These are phyloP conservation scores for Cytospora leucostoma DNA, from an alignment of 2,329 filamentous ascomycete genomes.

Conservation along the genomic window DNA sequence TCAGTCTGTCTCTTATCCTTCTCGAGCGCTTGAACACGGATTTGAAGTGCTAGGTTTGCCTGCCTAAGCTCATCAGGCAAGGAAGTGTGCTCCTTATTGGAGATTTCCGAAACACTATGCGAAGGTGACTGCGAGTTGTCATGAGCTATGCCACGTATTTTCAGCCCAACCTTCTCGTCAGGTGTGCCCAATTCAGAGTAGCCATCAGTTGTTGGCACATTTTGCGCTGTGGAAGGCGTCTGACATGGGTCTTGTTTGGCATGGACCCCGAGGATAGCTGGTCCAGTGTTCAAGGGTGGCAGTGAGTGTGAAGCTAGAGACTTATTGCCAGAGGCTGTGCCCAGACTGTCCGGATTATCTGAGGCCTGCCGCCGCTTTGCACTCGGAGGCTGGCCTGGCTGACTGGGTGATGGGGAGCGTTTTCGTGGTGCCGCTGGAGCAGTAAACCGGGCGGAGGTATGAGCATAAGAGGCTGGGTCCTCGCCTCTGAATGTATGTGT, in stretches of 20 bases:
- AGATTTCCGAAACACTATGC: not conserved
- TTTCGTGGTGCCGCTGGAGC: constrained; percentile 11
- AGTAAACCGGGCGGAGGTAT: not conserved
- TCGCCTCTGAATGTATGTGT: not conserved
- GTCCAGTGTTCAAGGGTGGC: not conserved
- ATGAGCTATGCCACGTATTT: constrained; percentile 1
- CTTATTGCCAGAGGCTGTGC: not conserved
- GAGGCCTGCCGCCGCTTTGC: constrained; percentile 9
- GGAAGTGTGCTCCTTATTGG: too few species aligned
- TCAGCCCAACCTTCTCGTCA: not conserved
- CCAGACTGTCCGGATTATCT: not conserved
- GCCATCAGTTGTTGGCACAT: not conserved
- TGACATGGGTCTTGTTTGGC: not conserved
- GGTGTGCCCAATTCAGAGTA: not conserved
- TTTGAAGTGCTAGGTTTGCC: not conserved
- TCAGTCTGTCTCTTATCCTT: constrained; percentile 8
- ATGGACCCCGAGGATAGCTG: not conserved
- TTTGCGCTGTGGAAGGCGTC: not conserved
- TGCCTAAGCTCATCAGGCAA: not conserved
- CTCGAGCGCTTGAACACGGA: not conserved
- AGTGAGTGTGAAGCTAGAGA: not conserved
- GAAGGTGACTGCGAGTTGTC: not conserved
- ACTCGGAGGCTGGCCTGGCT: not conserved
- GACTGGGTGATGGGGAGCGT: constrained; percentile 10
- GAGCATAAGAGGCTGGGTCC: not conserved